Evolutionary conservation across 176 grass and related monocot genomes (phyloP).

Genomic region (Musa itinerans): DNA sequence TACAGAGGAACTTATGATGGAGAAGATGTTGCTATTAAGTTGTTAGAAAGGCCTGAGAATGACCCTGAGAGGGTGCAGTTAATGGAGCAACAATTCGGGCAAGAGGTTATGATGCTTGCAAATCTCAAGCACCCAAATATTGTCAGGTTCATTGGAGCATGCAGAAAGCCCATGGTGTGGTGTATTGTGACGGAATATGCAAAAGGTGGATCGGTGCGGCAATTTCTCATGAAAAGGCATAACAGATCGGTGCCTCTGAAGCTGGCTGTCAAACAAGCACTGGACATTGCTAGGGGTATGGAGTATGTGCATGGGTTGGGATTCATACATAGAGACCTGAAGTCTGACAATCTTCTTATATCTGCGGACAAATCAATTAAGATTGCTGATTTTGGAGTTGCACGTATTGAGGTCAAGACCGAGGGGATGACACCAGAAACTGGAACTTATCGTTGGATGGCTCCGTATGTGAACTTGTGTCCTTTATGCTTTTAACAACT

Average conservation of each 20-base stretch:
- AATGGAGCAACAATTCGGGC: constrained; percentile 69
- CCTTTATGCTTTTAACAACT: background rate
- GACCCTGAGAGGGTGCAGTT: constrained; percentile 45
- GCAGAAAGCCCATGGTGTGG: constrained; percentile 69
- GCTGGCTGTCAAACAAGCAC: constrained; percentile 58
- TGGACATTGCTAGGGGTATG: constrained; percentile 76
- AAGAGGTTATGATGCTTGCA: constrained; percentile 81
- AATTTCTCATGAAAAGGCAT: constrained; percentile 56
- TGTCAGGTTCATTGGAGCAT: constrained; percentile 66
- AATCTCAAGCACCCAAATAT: constrained; percentile 61
- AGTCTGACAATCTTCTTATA: constrained; percentile 74
- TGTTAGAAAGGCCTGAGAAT: constrained; percentile 62
- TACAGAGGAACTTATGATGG: constrained; percentile 72
- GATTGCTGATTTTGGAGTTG: constrained; percentile 75
- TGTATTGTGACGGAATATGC: constrained; percentile 75
- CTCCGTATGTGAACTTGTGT: constrained; percentile 44
- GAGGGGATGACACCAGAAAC: constrained; percentile 96
- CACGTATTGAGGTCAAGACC: constrained; percentile 73
- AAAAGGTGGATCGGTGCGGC: constrained; percentile 66
- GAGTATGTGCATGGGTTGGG: constrained; percentile 65
- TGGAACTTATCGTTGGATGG: constrained; percentile 90
- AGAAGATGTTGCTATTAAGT: constrained; percentile 69
- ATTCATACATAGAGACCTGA: constrained; percentile 67
- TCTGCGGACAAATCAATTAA: constrained; percentile 65
- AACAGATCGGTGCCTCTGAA: constrained; percentile 62